phyloP scores from a whole-genome alignment of 192 early-diverging fungal genomes.

The Ambispora gerdemannii region DNA sequence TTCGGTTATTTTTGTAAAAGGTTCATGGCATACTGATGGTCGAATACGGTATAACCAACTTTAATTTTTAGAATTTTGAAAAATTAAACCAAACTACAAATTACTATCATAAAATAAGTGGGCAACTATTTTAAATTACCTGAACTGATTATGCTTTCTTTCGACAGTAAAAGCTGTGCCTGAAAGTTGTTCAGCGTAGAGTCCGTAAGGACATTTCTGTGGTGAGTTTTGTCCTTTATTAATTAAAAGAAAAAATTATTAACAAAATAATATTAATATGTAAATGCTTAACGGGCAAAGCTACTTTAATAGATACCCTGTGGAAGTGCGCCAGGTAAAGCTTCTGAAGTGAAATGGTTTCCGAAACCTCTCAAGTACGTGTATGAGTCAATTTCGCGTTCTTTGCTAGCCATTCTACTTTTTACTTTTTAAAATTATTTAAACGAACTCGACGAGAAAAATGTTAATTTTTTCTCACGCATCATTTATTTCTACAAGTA shows the following conservation, averaged over 20 bases:
- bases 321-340: slow-evolving; percentile 78
- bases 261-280: not conserved
- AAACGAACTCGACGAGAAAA: not conserved
- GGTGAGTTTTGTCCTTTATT: slow-evolving; percentile 82
- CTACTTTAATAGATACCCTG: slow-evolving; percentile 48
- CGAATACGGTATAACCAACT: slow-evolving; percentile 96
- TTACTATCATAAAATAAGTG: not conserved
- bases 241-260: not conserved
- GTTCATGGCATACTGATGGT: slow-evolving; percentile 81
- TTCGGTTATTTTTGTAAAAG: slow-evolving; percentile 48
- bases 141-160: slow-evolving; percentile 74
- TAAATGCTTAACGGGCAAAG: not conserved
- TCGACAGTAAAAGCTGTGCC: slow-evolving; percentile 88
- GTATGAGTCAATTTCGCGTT: slow-evolving; percentile 39
- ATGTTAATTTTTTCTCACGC: not conserved
- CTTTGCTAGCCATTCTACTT: too few species aligned
- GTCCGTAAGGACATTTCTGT: slow-evolving; percentile 81
- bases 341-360: slow-evolving; percentile 85
- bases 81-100: not conserved
- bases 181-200: slow-evolving; percentile 94
- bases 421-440: too few species aligned
- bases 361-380: slow-evolving; percentile 81
- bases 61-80: slow-evolving; percentile 4
- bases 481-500: not conserved
- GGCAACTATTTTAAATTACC: slow-evolving; percentile 36